Percentiles rank a stretch among this genome's conserved stretches.
These are phyloP conservation scores for Lolium perenne DNA, from an alignment of 176 grass and related monocot species.

Conservation along the genomic window DNA sequence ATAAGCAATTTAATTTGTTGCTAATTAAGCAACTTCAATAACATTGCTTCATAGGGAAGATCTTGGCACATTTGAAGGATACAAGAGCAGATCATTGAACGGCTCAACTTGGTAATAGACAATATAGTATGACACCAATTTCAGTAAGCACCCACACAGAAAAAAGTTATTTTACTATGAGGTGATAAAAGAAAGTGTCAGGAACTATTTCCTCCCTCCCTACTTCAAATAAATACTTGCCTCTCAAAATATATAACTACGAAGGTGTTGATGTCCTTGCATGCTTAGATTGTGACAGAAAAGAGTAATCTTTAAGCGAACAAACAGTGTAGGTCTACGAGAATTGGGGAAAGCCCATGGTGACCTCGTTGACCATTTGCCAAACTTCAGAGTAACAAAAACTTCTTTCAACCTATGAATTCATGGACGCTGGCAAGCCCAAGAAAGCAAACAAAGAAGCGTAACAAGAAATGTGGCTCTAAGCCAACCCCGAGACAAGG, in stretches of 20 bases:
- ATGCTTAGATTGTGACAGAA: neutral
- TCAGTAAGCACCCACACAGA: neutral
- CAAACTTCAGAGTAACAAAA: neutral
- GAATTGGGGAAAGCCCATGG: neutral
- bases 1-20: constrained; percentile 5
- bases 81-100: neutral
- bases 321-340: neutral
- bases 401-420: neutral
- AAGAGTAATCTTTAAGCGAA: neutral
- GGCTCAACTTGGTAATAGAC: neutral
- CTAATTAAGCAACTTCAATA: neutral
- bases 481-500: neutral
- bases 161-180: neutral
- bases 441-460: neutral
- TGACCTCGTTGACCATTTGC: neutral
- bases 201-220: neutral
- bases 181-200: neutral
- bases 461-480: neutral
- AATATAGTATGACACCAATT: neutral
- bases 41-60: neutral
- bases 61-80: neutral
- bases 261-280: neutral
- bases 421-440: neutral
- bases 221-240: neutral
- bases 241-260: neutral